These are phyloP conservation scores for Calonectria naviculata DNA, from an alignment of 2,329 filamentous ascomycete species.

Conservation along the genomic window DNA sequence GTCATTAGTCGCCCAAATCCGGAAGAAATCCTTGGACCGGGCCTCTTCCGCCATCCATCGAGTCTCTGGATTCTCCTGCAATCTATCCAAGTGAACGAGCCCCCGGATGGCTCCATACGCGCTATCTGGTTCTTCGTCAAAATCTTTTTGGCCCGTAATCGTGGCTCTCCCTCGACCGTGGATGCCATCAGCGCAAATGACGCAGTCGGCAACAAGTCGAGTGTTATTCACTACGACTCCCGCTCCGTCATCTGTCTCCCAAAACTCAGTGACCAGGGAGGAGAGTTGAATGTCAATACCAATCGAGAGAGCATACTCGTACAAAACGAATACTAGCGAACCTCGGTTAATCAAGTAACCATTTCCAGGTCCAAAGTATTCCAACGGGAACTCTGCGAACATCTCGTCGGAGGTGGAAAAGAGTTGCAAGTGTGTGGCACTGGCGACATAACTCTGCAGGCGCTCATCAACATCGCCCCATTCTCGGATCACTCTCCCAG, in stretches of 20 bases:
- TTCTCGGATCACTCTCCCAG: not conserved
- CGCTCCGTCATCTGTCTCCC: not conserved
- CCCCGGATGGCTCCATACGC: not conserved
- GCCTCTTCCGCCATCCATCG: not conserved
- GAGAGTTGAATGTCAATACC: not conserved
- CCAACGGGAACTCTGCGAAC: not conserved
- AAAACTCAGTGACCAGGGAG: not conserved
- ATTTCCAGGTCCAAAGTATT: not conserved
- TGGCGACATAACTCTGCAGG: not conserved
- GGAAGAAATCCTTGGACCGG: not conserved
- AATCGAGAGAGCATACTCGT: not conserved
- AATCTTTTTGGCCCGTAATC: not conserved
- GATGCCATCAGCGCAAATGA: not conserved
- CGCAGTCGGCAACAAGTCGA: not conserved
- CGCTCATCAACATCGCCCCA: not conserved
- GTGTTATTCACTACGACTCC: not conserved
- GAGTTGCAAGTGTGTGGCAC: not conserved
- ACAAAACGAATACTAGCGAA: not conserved
- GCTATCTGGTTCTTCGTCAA: not conserved
- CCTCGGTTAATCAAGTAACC: not conserved
- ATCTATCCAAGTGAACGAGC: not conserved
- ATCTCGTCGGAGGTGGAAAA: not conserved
- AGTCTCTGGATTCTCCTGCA: not conserved
- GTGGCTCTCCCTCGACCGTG: not conserved
- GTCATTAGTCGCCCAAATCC: not conserved